Conservation (phyloP, 306 rosid species). For the Rosa chinensis region DNA sequence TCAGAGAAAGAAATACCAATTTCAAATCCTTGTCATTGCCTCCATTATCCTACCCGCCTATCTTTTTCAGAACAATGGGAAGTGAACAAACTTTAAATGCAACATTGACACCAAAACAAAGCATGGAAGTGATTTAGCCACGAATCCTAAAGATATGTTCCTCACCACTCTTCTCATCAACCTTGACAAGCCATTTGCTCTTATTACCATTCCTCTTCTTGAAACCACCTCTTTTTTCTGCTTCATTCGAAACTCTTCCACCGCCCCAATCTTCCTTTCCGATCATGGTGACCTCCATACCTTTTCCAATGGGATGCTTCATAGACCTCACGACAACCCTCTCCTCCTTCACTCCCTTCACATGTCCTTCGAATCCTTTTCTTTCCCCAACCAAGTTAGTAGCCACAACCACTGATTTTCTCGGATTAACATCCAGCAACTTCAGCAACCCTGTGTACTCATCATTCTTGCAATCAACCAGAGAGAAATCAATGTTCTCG, state of each 20-base stretch:
- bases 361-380: constrained; percentile 35
- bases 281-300: constrained; percentile 54
- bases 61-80: too few species aligned
- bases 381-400: constrained; percentile 44
- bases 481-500: constrained; percentile 61
- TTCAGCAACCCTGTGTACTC: constrained; percentile 40
- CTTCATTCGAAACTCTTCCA: constrained; percentile 3
- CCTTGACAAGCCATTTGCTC: constrained; percentile 57
- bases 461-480: constrained; percentile 56
- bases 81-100: too few species aligned
- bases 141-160: constrained; percentile 62
- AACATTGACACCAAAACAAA: not conserved
- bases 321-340: constrained; percentile 46
- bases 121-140: not conserved
- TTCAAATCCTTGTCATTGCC: too few species aligned
- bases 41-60: too few species aligned
- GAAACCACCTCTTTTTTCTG: constrained; percentile 2
- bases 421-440: constrained; percentile 47
- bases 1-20: not conserved
- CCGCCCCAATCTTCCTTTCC: constrained; percentile 27
- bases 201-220: constrained; percentile 26
- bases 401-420: constrained; percentile 58
- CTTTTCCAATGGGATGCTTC: constrained; percentile 53
- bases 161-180: constrained; percentile 71
- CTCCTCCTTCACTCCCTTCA: constrained; percentile 39